These are phyloP conservation scores for Marsdenia floribunda DNA, from an alignment of 257 asterid species.

Conservation along the genomic window DNA sequence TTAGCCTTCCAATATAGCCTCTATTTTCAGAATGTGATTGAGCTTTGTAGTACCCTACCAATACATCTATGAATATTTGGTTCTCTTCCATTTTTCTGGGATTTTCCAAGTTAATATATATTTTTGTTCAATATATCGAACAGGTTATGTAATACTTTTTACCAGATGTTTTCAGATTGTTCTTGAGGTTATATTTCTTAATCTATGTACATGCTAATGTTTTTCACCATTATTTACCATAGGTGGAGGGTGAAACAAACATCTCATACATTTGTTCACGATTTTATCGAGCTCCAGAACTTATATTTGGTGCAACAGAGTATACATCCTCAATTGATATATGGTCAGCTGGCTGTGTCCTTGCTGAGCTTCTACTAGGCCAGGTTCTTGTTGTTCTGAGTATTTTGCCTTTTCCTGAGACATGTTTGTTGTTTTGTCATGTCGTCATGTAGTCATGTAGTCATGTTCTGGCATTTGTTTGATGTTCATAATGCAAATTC, in stretches of 20 bases:
- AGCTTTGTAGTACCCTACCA: not conserved
- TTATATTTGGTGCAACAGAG: constrained; percentile 94
- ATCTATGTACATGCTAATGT: not conserved
- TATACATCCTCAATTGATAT: constrained; percentile 87
- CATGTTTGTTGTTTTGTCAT: not conserved
- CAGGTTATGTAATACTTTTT: not conserved
- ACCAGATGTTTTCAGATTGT: not conserved
- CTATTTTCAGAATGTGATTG: not conserved
- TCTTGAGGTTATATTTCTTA: not conserved
- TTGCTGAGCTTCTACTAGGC: constrained; percentile 84
- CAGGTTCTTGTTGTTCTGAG: constrained; percentile 46
- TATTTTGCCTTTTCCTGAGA: not conserved
- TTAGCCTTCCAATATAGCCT: not conserved
- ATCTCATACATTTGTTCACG: constrained; percentile 96
- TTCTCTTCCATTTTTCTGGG: not conserved
- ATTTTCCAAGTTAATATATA: not conserved
- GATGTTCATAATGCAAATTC: constrained; percentile 19
- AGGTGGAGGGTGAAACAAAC: constrained; percentile 92
- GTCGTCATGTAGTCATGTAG: not conserved
- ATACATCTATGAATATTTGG: not conserved
- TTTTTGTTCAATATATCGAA: not conserved
- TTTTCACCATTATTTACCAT: not conserved
- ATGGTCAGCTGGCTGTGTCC: constrained; percentile 97
- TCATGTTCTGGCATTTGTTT: constrained; percentile 10
- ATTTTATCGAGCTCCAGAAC: constrained; percentile 97